Evolutionary conservation across 1,284 basidiomycete genomes (phyloP), one percentile per base, ranked within the genome.

Genomic region (Cryptococcus sp.): DNA sequence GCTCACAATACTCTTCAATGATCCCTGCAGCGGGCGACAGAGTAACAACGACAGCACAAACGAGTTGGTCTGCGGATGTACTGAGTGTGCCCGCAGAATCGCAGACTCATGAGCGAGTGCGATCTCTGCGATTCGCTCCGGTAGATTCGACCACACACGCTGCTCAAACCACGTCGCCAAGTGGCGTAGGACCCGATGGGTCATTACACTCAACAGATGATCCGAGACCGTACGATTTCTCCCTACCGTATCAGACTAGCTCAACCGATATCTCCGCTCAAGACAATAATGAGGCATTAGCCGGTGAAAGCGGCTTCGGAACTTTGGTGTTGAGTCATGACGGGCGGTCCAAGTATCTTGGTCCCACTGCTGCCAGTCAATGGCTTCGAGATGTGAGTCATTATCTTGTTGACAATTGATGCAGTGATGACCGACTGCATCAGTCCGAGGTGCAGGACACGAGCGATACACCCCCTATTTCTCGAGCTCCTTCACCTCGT

Each of bases 301-400:
- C 46, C 19, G 15, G 25, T 17, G 20, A 26, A 11, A 47, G 46
- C 20, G 17, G 19, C 46, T 26, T 47, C 49, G 26, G 29, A 22
- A 20, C 37, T 8, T 22, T 39, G 3, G 20, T 19, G 5, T 39
- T 39, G 49, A 26, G 25, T 26, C 19, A 26, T 22, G 46, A 39
- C 22, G 49, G 49, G 4, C 29, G 29, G 6, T 50, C 49, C 20
- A n/a, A 25, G 20, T 50, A 39, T 22, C 26, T 50, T n/a, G 49
- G 49, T 40, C 49, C 49, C 15, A 50, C 49, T 50, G 49, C 49
- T 40, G 49, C 49, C 15, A 50, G 49, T 40, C 34, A 50, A 23
- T 50, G 49, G 49, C 20, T 50, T 20, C 29, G 37, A 37, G 49
- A 50, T 22, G 49, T 50, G n/a, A 40, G 49, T 41, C 46, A 5